A percentile compares a stretch with the other conserved stretches of the same genome.
phyloP scores from a whole-genome alignment of 129 eudicot genomes.

The Lonicera japonica region DNA sequence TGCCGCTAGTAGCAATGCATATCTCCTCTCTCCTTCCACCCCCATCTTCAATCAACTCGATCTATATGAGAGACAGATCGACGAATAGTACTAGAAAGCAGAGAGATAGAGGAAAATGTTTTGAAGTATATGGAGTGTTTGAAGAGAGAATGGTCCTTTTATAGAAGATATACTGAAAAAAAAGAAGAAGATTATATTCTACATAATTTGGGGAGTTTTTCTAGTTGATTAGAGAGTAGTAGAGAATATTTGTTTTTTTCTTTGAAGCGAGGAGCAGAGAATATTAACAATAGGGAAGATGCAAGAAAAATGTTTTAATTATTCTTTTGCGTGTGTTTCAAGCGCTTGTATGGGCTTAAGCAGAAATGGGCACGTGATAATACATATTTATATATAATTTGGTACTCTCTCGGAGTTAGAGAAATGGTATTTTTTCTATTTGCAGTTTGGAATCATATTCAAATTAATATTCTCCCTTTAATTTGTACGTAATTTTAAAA shows the following conservation, averaged over 20 bases:
- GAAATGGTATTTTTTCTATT: no score
- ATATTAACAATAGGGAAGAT: no score
- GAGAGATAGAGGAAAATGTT: not conserved
- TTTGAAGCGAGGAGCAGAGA: not conserved
- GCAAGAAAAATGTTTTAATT: no score
- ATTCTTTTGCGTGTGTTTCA: no score
- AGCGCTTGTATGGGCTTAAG: no score
- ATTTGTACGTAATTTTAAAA: no score
- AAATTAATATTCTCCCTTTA: no score
- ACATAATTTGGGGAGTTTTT: not conserved
- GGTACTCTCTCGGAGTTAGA: no score
- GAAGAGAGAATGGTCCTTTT: not conserved
- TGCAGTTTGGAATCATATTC: no score
- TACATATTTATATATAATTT: no score
- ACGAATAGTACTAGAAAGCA: not conserved
- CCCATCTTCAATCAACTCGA: slow-evolving; percentile 19
- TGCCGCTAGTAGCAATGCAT: slow-evolving; percentile 54
- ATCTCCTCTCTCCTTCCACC: slow-evolving; percentile 37
- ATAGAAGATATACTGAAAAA: not conserved
- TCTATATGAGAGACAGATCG: not conserved
- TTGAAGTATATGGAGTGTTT: not conserved
- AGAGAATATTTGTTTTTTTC: no score
- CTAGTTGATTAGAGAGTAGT: not conserved
- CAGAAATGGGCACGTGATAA: no score
- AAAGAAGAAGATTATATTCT: not conserved